phyloP scores from a whole-genome alignment of 495 filamentous ascomycete species.

The Physcia stellaris region DNA sequence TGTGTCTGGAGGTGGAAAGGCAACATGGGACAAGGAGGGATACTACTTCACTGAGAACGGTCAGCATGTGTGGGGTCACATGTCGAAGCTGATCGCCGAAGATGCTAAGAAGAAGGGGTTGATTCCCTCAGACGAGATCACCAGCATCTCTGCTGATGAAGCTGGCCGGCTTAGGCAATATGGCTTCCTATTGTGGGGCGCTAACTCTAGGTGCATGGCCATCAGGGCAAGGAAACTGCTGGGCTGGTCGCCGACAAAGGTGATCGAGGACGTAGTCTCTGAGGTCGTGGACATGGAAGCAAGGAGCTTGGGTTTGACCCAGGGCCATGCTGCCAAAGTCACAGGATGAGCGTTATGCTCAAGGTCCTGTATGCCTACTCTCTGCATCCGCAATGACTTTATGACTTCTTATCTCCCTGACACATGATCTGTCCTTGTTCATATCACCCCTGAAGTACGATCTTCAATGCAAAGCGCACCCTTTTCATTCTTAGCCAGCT shows the following conservation, averaged over 20 bases:
- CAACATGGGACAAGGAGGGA: slow-evolving; percentile 58
- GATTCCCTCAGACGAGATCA: slow-evolving; percentile 41
- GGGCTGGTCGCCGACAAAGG: slow-evolving; percentile 36
- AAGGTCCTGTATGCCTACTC: neutral
- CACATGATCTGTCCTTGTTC: too few species aligned
- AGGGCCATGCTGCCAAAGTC: slow-evolving; percentile 24
- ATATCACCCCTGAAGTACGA: too few species aligned
- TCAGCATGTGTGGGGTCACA: slow-evolving; percentile 55
- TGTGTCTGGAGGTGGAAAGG: slow-evolving; percentile 38
- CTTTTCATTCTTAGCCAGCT: too few species aligned
- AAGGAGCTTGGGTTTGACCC: slow-evolving; percentile 20
- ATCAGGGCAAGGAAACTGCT: slow-evolving; percentile 41
- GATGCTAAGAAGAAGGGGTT: slow-evolving; percentile 50
- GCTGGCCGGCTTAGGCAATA: slow-evolving; percentile 19
- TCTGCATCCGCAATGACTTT: neutral
- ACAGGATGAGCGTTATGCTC: neutral
- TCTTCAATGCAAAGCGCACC: too few species aligned
- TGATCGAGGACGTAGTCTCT: slow-evolving; percentile 10
- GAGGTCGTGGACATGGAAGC: slow-evolving; percentile 31
- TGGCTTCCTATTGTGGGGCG: slow-evolving; percentile 37
- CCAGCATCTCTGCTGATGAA: slow-evolving; percentile 21
- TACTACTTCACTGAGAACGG: slow-evolving; percentile 69
- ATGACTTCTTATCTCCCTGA: too few species aligned
- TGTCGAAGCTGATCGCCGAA: slow-evolving; percentile 45
- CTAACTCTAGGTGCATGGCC: slow-evolving; percentile 38